Evolutionary conservation across 2,329 filamentous ascomycete genomes (phyloP).

Genomic region (Trichophyton mentagrophytes): DNA sequence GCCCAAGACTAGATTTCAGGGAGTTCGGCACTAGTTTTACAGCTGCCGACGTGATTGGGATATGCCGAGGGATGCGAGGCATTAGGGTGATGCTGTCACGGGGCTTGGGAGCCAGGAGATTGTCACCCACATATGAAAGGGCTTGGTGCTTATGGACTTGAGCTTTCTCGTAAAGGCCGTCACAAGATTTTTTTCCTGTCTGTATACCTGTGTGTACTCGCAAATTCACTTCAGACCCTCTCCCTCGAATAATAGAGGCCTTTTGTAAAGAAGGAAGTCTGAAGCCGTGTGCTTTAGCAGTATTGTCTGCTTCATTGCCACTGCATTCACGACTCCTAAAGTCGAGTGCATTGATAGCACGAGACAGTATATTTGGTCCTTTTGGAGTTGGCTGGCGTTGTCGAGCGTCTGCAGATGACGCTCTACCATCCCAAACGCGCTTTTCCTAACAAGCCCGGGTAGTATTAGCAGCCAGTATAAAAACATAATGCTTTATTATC

Average conservation of each 20-base stretch:
- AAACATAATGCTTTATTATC: background rate
- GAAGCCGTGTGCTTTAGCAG: background rate
- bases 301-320: background rate
- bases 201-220: background rate
- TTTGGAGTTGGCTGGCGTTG: background rate
- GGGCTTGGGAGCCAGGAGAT: slow-evolving; percentile 8
- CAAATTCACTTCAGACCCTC: background rate
- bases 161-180: background rate
- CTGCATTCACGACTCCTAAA: slow-evolving; percentile 9
- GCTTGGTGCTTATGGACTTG: background rate
- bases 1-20: slow-evolving; percentile 7
- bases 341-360: slow-evolving; percentile 10
- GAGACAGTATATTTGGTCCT: slow-evolving; percentile 8
- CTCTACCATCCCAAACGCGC: background rate
- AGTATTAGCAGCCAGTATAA: background rate
- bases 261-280: background rate
- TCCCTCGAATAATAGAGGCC: background rate
- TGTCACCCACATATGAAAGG: background rate
- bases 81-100: background rate
- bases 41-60: slow-evolving; percentile 11
- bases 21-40: slow-evolving; percentile 9
- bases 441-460: background rate
- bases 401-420: background rate
- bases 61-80: slow-evolving; percentile 5
- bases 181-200: background rate